Evolutionary conservation across 1,284 basidiomycete species (phyloP).

Genomic region (Cyathus olla): DNA sequence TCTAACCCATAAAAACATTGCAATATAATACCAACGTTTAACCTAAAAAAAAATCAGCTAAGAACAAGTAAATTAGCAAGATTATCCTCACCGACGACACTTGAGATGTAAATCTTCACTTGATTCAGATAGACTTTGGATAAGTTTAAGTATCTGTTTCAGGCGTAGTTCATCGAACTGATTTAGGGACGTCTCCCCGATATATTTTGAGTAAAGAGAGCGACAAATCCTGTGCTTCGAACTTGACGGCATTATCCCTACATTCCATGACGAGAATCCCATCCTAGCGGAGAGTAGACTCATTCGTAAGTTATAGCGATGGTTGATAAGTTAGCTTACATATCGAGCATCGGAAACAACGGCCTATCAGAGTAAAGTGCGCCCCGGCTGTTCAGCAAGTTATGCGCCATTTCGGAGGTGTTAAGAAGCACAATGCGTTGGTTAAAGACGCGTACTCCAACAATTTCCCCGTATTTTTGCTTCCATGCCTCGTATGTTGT

Average conservation of each 20-base stretch:
- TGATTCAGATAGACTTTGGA: too few relatives aligned
- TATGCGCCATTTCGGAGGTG: not conserved
- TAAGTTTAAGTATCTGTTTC: too few relatives aligned
- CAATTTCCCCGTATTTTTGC: constrained; percentile 7
- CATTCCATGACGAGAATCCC: not conserved
- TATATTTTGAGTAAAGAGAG: not conserved
- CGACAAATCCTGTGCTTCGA: not conserved
- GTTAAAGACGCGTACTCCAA: not conserved
- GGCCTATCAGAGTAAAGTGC: not conserved
- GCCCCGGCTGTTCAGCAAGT: not conserved
- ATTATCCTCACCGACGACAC: not conserved
- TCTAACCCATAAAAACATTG: not conserved
- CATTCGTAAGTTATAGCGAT: not conserved
- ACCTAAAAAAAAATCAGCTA: not conserved
- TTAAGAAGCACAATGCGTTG: constrained; percentile 4
- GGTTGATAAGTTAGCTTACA: not conserved
- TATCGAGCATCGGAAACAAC: not conserved
- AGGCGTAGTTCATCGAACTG: too few relatives aligned
- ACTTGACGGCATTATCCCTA: not conserved
- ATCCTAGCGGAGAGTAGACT: not conserved
- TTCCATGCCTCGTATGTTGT: constrained; percentile 7
- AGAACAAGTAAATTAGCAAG: not conserved
- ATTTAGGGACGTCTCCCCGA: not conserved
- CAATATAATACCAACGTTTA: not conserved
- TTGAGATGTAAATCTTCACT: too few relatives aligned